Evolutionary conservation across 2,329 filamentous ascomycete genomes (phyloP), one percentile per base, ranked within the genome.

Genomic region (Cryphonectria japonica): DNA sequence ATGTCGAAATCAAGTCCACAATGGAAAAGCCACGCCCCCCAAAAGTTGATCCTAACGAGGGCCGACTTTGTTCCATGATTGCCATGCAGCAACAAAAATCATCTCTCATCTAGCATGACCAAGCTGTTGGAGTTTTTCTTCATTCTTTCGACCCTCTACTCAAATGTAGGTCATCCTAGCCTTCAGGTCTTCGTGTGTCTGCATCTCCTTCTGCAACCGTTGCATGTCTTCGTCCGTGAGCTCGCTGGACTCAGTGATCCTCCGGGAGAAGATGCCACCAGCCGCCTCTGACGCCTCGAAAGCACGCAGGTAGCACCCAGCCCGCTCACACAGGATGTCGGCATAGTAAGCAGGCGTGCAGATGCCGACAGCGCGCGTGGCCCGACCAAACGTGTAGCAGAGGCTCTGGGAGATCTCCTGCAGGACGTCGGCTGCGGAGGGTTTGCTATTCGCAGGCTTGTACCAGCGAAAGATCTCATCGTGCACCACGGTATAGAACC

Each of bases 311-410:
- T 97, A 95, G 19, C 86, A 86, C 0, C 94, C 85, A 0, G 92
- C 91, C 3, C 94, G 87, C 73, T 93, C 92, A 78, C 93, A 96
- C 1, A 95, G 87, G 37, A 97, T 84, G 78, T 97, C 94, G 0
- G 95, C 94, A 77, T 97, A 97, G 83, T 97, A 97, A 0, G 94
- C 94, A 0, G 94, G 93, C 0, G 95, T 93, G 75, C 92, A 96
- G 75, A 97, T 89, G 76, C 92, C 93, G 61, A 97, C 93, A 0
- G 94, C 91, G 79, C 94, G 95, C 22, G 93, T 96, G 0, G 94
- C 93, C 3, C 95, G 89, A 13, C 93, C 93, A 77, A 92, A 97
- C 0, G 93, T 83, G 79, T 97, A 95, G 80, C 93, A 96, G 77
- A 97, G 85, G 67, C 92, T 89, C 77, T 94, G 92, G 0, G 93